Percentiles rank a stretch among this genome's conserved stretches.
Evolutionary conservation across 2,329 filamentous ascomycete genomes (phyloP).

Genomic region (Aureobasidium melanogenum): DNA sequence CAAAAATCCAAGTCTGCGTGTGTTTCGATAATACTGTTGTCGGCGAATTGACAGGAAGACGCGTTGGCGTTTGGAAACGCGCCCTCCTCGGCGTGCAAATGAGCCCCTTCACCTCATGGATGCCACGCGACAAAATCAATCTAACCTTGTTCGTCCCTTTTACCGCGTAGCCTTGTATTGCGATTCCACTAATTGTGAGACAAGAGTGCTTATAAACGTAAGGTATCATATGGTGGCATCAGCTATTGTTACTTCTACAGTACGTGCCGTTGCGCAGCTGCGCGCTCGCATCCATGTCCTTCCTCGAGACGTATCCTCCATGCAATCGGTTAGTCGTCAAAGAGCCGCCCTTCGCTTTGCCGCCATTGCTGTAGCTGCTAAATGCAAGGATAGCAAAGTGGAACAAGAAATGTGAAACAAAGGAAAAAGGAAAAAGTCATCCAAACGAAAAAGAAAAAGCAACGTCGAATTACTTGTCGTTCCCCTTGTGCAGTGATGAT

Average conservation of each 20-base stretch:
- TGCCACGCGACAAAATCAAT: background rate
- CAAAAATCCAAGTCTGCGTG: background rate
- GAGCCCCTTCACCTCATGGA: background rate
- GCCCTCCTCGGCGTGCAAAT: background rate
- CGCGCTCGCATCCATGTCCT: background rate
- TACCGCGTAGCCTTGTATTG: background rate
- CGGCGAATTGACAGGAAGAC: slow-evolving; percentile 5
- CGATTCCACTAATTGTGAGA: background rate
- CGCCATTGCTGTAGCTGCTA: background rate
- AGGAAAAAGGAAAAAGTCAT: background rate
- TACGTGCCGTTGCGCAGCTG: background rate
- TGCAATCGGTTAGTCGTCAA: background rate
- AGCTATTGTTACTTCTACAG: slow-evolving; percentile 10
- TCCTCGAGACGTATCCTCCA: background rate
- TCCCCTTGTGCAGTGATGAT: background rate
- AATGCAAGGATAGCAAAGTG: background rate
- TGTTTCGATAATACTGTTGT: slow-evolving; percentile 9
- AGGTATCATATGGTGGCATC: slow-evolving; percentile 1
- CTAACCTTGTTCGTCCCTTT: background rate
- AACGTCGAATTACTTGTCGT: slow-evolving; percentile 1
- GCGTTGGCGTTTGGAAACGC: slow-evolving; percentile 7
- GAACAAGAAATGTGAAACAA: background rate
- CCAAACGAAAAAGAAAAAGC: background rate
- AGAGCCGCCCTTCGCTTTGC: background rate
- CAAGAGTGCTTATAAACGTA: background rate